Evolutionary conservation across 306 rosid species (phyloP).

Genomic region (Cicer arietinum): DNA sequence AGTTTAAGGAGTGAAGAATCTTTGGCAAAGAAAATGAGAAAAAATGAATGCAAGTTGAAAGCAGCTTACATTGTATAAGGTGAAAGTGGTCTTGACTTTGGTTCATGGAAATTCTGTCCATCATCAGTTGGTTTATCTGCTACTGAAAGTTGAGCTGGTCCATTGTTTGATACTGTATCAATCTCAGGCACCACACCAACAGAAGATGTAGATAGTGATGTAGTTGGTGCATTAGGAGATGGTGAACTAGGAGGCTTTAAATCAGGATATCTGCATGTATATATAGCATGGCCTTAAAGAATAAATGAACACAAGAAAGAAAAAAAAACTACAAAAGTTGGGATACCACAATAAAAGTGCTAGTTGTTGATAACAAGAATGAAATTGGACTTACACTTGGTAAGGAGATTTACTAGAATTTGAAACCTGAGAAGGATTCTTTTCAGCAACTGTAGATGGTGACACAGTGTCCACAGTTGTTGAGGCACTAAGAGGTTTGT

Average conservation of each 20-base stretch:
- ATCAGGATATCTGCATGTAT: conserved; percentile 63
- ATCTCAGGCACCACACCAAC: conserved; percentile 32
- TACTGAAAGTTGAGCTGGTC: conserved; percentile 50
- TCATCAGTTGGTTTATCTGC: conserved; percentile 46
- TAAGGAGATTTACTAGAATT: conserved; percentile 50
- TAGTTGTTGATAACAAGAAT: conserved; percentile 15
- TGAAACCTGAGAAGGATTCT: conserved; percentile 48
- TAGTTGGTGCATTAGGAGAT: conserved; percentile 64
- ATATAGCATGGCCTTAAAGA: conserved; percentile 14
- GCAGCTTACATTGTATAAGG: conserved; percentile 72
- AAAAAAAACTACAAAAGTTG: conserved; percentile 12
- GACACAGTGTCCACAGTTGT: conserved; percentile 38
- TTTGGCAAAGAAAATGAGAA: conserved; percentile 12
- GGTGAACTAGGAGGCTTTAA: conserved; percentile 89
- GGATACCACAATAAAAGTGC: not conserved
- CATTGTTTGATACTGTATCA: conserved; percentile 43
- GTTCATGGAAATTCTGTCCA: conserved; percentile 45
- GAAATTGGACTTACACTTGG: conserved; percentile 49
- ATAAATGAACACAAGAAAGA: conserved; percentile 30
- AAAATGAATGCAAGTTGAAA: conserved; percentile 24
- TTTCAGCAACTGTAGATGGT: conserved; percentile 42
- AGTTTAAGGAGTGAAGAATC: not conserved
- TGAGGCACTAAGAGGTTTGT: conserved; percentile 40
- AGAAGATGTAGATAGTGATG: conserved; percentile 47
- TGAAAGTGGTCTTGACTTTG: conserved; percentile 69